Conservation (phyloP, 2,329 filamentous ascomycete species). For the Bipolaris oryzae region DNA sequence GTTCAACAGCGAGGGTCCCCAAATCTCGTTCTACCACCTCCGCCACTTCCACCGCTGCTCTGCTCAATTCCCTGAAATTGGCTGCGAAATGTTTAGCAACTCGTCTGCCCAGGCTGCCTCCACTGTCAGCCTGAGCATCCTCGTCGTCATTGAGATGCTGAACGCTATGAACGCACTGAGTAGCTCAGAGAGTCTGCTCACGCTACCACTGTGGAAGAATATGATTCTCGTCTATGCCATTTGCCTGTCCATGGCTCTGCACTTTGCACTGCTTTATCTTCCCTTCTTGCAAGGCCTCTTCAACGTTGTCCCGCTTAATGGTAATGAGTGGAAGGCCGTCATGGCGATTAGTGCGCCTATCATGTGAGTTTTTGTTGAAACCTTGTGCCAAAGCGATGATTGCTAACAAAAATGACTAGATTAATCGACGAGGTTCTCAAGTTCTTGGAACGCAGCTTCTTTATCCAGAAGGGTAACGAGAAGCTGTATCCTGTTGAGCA, state of each 20-base stretch:
- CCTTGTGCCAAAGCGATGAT: neutral
- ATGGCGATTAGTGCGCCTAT: conserved; percentile 87
- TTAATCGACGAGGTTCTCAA: conserved; percentile 86
- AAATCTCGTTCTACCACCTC: conserved; percentile 89
- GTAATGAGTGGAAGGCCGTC: conserved; percentile 91
- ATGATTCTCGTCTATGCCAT: conserved; percentile 98
- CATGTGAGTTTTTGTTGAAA: conserved; percentile 67
- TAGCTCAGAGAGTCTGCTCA: conserved; percentile 91
- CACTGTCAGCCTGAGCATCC: conserved; percentile 85
- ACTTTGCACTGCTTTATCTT: conserved; percentile 92
- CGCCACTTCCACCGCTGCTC: conserved; percentile 94
- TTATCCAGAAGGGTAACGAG: conserved; percentile 33
- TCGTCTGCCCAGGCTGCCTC: conserved; percentile 87
- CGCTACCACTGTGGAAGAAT: conserved; percentile 95
- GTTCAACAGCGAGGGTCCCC: conserved; percentile 87
- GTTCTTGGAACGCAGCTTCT: conserved; percentile 64
- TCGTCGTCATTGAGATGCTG: conserved; percentile 99
- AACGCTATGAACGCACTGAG: conserved; percentile 98
- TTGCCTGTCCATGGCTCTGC: conserved; percentile 86
- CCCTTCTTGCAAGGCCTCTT: conserved; percentile 89
- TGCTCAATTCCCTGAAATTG: conserved; percentile 82
- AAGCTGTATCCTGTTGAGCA: conserved; percentile 20
- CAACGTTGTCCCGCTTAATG: conserved; percentile 85
- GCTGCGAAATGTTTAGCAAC: conserved; percentile 89
- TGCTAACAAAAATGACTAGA: conserved; percentile 52